Evolutionary conservation across 192 early-diverging fungal species (phyloP).

Genomic region (Rhizophagus sp.): DNA sequence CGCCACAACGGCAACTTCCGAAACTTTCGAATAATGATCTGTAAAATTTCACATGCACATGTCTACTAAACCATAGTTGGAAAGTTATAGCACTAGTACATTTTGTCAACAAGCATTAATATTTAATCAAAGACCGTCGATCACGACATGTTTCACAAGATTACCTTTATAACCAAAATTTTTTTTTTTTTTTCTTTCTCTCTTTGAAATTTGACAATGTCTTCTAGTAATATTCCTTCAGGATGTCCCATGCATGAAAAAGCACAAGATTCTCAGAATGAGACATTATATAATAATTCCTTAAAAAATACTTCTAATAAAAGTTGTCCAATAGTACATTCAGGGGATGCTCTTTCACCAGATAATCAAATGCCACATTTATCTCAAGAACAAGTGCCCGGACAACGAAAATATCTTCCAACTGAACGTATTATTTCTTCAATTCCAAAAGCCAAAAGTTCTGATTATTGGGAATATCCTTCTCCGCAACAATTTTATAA

Average conservation of each 20-base stretch:
- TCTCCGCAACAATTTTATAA: slow-evolving; percentile 92
- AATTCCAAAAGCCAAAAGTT: slow-evolving; percentile 68
- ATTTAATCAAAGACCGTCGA: too few relatives aligned
- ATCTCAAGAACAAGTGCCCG: slow-evolving; percentile 62
- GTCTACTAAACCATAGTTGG: too few relatives aligned
- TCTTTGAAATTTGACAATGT: neutral
- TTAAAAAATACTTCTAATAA: neutral
- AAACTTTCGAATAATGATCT: too few relatives aligned
- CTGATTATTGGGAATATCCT: slow-evolving; percentile 81
- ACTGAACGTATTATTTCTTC: slow-evolving; percentile 79
- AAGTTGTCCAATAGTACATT: slow-evolving; percentile 17
- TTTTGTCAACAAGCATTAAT: too few relatives aligned
- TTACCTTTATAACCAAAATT: too few relatives aligned
- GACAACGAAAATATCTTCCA: slow-evolving; percentile 71
- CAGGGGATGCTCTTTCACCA: slow-evolving; percentile 63
- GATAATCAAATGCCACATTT: slow-evolving; percentile 92
- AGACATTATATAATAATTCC: neutral
- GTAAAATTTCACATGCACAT: too few relatives aligned
- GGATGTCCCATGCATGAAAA: slow-evolving; percentile 20
- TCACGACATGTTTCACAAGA: too few relatives aligned
- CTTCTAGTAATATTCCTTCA: neutral
- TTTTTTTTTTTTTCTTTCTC: neutral
- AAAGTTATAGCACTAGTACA: too few relatives aligned
- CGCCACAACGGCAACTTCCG: too few relatives aligned
- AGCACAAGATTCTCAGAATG: neutral